Percentiles rank a stretch among this genome's conserved stretches.
phyloP scores from a whole-genome alignment of 1,284 basidiomycete genomes.

The Coniferiporia weirii region DNA sequence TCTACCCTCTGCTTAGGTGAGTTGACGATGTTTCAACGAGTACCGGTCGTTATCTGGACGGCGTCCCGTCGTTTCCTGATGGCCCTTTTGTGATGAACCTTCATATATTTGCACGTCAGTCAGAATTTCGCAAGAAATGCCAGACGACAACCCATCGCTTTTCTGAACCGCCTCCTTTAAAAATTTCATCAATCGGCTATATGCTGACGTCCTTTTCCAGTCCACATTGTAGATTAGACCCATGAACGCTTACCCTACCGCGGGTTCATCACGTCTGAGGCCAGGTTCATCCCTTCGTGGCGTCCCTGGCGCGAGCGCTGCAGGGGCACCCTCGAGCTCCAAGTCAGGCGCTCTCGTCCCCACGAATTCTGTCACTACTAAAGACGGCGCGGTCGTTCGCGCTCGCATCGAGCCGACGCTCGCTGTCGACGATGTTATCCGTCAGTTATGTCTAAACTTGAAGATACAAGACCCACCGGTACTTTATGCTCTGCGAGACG shows the following conservation, averaged over 20 bases:
- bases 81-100: conserved; percentile 16
- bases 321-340: conserved; percentile 28
- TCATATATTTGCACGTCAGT: conserved; percentile 22
- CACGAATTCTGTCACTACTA: conserved; percentile 75
- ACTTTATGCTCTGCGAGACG: conserved; percentile 83
- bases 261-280: conserved; percentile 3
- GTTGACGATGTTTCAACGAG: background rate
- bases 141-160: conserved; percentile 17
- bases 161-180: conserved; percentile 3
- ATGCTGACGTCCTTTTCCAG: background rate
- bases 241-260: conserved; percentile 1
- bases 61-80: background rate
- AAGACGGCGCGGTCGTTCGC: conserved; percentile 66
- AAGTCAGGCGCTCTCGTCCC: conserved; percentile 52
- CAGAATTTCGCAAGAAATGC: conserved; percentile 12
- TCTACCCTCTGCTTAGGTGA: background rate
- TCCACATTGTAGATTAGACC: background rate
- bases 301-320: background rate
- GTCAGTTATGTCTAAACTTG: conserved; percentile 74
- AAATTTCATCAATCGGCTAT: background rate
- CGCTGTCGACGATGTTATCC: conserved; percentile 74
- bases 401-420: conserved; percentile 77
- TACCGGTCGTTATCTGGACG: too few relatives aligned
- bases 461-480: conserved; percentile 79
- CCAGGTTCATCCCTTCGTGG: background rate